Evolutionary conservation across 2,329 filamentous ascomycete species (phyloP).

Genomic region (Scedosporium dehoogii): DNA sequence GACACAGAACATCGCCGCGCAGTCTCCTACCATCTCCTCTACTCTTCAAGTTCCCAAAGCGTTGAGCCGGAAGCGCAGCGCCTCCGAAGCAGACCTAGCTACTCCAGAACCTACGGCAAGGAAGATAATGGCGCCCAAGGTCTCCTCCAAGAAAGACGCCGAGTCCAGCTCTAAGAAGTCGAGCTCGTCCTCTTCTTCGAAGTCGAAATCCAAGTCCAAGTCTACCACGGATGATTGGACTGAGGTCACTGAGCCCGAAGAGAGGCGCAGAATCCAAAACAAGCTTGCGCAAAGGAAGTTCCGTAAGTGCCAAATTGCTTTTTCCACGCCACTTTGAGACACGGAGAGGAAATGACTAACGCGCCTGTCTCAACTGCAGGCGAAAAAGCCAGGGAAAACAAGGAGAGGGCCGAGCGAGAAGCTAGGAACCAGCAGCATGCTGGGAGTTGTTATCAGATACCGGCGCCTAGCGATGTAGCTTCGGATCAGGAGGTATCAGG

Average conservation of each 20-base stretch:
- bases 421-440: conserved; percentile 54
- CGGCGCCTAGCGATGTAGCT: conserved; percentile 45
- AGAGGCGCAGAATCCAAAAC: conserved; percentile 67
- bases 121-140: conserved; percentile 20
- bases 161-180: conserved; percentile 17
- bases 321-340: not conserved
- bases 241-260: conserved; percentile 57
- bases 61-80: conserved; percentile 10
- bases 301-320: conserved; percentile 37
- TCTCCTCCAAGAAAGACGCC: conserved; percentile 13
- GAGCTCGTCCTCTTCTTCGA: conserved; percentile 20
- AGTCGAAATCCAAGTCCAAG: conserved; percentile 29
- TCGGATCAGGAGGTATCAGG: conserved; percentile 46
- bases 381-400: conserved; percentile 59
- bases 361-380: conserved; percentile 32
- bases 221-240: conserved; percentile 55
- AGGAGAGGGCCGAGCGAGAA: conserved; percentile 55
- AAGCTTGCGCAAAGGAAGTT: conserved; percentile 68
- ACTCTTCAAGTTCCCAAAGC: not conserved
- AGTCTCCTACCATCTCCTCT: not conserved
- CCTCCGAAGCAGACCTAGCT: conserved; percentile 13
- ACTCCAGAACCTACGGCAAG: conserved; percentile 20
- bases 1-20: conserved; percentile 2
- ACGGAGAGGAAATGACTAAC: not conserved
- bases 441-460: conserved; percentile 52